phyloP scores from a whole-genome alignment of 768 basidiomycete genomes.

The Trametes villosa region DNA sequence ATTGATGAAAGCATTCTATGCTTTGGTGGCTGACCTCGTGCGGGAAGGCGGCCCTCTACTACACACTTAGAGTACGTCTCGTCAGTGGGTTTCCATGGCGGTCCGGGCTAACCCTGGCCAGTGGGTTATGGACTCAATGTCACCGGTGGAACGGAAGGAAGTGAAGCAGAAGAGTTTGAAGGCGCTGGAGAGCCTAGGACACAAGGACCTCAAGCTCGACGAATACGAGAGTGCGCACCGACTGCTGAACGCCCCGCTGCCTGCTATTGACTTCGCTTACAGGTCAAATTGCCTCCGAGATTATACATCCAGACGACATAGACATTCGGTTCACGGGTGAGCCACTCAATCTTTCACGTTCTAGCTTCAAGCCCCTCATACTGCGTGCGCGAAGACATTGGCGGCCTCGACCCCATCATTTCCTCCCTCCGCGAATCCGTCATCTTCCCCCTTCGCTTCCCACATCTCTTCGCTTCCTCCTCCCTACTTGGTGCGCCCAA shows the following conservation, averaged over 20 bases:
- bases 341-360: conserved; percentile 23
- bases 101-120: conserved; percentile 31
- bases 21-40: neutral
- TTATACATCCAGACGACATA: conserved; percentile 93
- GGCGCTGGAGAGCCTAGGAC: conserved; percentile 70
- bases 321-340: conserved; percentile 72
- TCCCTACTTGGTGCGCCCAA: conserved; percentile 92
- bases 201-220: conserved; percentile 74
- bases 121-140: conserved; percentile 68
- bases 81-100: neutral
- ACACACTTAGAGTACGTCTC: conserved; percentile 66
- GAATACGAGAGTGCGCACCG: conserved; percentile 83
- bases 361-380: neutral
- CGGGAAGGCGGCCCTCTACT: conserved; percentile 75
- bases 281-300: conserved; percentile 90
- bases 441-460: conserved; percentile 92
- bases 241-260: neutral
- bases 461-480: conserved; percentile 80
- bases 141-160: conserved; percentile 55
- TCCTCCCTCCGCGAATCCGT: conserved; percentile 91
- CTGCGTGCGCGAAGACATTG: conserved; percentile 63
- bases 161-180: conserved; percentile 72
- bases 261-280: conserved; percentile 9
- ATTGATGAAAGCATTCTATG: neutral
- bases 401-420: conserved; percentile 91